These are phyloP conservation scores for Sclerotinia trifoliorum DNA, from an alignment of 2,329 filamentous ascomycete genomes.

Conservation along the genomic window DNA sequence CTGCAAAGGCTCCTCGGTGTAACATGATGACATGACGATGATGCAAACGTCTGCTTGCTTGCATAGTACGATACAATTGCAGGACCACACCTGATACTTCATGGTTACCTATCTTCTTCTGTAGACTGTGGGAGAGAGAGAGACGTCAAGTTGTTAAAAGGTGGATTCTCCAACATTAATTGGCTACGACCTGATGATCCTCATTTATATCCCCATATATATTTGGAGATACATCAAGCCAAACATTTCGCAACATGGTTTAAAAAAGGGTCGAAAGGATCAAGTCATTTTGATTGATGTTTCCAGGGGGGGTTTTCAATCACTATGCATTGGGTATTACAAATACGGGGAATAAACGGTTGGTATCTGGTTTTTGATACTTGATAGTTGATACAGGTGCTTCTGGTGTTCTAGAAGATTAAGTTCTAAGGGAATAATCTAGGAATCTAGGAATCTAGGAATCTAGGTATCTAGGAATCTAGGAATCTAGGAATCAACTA, in stretches of 20 bases:
- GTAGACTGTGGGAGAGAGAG: not conserved
- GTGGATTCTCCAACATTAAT: not conserved
- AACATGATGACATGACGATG: not conserved
- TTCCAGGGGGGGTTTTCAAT: not conserved
- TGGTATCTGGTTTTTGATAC: not conserved
- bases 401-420: no score
- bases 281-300: not conserved
- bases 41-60: conserved; percentile 11
- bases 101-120: conserved; percentile 7
- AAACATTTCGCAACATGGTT: not conserved
- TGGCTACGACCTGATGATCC: conserved; percentile 11
- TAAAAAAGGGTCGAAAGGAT: not conserved
- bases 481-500: no score
- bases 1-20: not conserved
- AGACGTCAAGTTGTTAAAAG: conserved; percentile 4
- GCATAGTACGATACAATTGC: conserved; percentile 2
- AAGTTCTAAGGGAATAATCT: no score
- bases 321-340: not conserved
- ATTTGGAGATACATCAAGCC: not conserved
- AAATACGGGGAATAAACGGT: not conserved
- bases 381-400: not conserved
- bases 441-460: no score
- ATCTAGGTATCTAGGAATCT: no score
- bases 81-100: not conserved
- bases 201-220: conserved; percentile 14